Evolutionary conservation across 2,329 filamentous ascomycete species (phyloP), one percentile per base, ranked within the genome.

Genomic region (Neofusicoccum umdonicola): DNA sequence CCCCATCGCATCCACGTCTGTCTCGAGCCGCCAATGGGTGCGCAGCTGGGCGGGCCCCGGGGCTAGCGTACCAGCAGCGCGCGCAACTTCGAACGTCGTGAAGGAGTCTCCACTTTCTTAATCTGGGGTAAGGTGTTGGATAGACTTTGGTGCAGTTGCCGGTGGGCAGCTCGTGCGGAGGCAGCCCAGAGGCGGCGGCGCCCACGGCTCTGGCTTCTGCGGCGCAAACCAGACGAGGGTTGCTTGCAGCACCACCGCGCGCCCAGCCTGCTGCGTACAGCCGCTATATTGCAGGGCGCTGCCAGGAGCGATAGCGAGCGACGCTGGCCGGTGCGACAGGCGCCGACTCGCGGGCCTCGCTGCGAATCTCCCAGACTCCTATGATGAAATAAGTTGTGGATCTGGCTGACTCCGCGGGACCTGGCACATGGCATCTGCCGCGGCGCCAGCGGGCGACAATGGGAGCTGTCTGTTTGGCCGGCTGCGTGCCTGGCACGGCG

Each of bases 21-120:
- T 5, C 34, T 37, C 44, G 7, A 8, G 37, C 19, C 41, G 27
- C 48, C 47, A 50, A 54, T 52, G 27, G 39, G 34, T 15, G 50
- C 17, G 19, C 9, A 34, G 37, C 27, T 44, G 48, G 13, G 58
- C 47, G 39, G 61, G 51, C 34, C 22, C 4, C 7, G 61, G 34
- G 35, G 39, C 48, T 63, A 54, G 50, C 48, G 61, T 56, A 56
- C 61, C 61, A 56, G 31, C 31, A 12, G n/a, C 17, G 13, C 31
- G 41, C 19, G 39, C 61, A 63, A 63, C 61, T 63, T 63, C 61
- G 50, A 63, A 63, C 61, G 61, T 63, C 61, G 41, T 56, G 48
- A 42, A 13, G 6, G 34, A 27, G 61, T 63, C 61, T 63, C 61
- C 61, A 63, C 61, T 56, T 63, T 37, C 61, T 63, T 52, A 63